Base-by-base conservation (phyloP, 1,284 basidiomycete species). In the Cutaneotrichosporon sp. region DNA sequence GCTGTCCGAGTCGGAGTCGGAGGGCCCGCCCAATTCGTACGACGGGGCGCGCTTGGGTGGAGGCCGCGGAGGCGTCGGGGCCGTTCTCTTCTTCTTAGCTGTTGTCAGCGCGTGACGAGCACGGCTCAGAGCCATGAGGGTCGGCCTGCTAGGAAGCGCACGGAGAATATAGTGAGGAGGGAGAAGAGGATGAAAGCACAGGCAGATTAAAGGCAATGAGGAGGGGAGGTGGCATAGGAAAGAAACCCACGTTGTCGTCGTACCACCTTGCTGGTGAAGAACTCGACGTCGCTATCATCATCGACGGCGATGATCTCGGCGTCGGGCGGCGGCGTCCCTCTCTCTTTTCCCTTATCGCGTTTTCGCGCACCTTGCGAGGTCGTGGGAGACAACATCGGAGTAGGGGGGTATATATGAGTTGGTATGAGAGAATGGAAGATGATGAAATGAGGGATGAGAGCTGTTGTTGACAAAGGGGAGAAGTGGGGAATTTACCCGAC, bases 221-320 rank as follows among this genome's bases (percentile, higher is more conserved):
- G 20, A 20, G 20, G 11, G 24, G 41, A 43, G 16, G 16, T 16
- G n/a, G 11, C 17, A 7, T 25, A 43, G 22, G 25, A 26, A 24
- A 19, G 26, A 22, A 5, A 41, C 38, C 12, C 38, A 41, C 38
- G 12, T 5, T 12, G 14, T 16, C 42, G 42, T 12, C 29, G n/a
- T n/a, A 46, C 10, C 0, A 46, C 51, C 47, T 61, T 63, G 20
- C 41, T 34, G 4, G 52, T 58, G 53, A 68, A 68, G 59, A 68
- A 68, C 43, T 68, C 66, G 29, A 47, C 42, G 26, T 65, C 63
- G 35, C 52, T 54, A 22, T 62, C 64, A 17, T 60, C 60, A n/a
- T 50, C 52, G 24, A 54, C 11, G 4, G 16, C 33, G 34, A 61
- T 34, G 5, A 49, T 44, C 11, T 52, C 51, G 7, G 26, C 42